These are phyloP conservation scores for Spatholobus suberectus DNA, from an alignment of 306 rosid genomes.

Conservation along the genomic window DNA sequence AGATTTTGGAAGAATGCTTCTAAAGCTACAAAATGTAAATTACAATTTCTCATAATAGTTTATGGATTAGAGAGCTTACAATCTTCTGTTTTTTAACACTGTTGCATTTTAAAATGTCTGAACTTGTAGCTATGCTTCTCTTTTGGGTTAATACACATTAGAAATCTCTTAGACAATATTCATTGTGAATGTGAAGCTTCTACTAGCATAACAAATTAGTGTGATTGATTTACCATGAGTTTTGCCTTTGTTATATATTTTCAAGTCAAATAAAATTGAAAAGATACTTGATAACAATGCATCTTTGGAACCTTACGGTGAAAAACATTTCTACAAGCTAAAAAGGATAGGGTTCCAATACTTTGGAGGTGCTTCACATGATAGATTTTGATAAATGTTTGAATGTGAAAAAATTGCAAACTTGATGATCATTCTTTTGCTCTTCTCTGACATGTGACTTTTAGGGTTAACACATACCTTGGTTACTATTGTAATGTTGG, in stretches of 20 bases:
- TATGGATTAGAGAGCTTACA: neutral
- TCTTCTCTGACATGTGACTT: neutral
- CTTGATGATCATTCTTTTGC: neutral
- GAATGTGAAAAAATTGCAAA: neutral
- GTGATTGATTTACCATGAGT: neutral
- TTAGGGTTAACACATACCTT: neutral
- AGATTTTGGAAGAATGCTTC: constrained; percentile 80
- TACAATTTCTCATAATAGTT: constrained; percentile 42
- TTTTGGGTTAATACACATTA: neutral
- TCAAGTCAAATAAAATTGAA: constrained; percentile 6
- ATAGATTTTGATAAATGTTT: neutral
- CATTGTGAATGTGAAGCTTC: neutral
- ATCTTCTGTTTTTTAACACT: neutral
- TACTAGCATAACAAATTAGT: neutral
- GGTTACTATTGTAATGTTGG: neutral
- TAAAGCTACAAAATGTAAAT: constrained; percentile 75
- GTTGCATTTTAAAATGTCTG: constrained; percentile 1
- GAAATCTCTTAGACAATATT: too few relatives aligned
- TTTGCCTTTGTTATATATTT: neutral
- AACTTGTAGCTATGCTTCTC: neutral
- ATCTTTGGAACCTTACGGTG: neutral
- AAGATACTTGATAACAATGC: neutral
- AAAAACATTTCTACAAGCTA: neutral
- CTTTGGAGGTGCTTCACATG: neutral
- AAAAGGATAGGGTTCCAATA: too few relatives aligned